Conservation (phyloP, 225 moss, liverwort and hornwort genomes). For the Neckera pumila region DNA sequence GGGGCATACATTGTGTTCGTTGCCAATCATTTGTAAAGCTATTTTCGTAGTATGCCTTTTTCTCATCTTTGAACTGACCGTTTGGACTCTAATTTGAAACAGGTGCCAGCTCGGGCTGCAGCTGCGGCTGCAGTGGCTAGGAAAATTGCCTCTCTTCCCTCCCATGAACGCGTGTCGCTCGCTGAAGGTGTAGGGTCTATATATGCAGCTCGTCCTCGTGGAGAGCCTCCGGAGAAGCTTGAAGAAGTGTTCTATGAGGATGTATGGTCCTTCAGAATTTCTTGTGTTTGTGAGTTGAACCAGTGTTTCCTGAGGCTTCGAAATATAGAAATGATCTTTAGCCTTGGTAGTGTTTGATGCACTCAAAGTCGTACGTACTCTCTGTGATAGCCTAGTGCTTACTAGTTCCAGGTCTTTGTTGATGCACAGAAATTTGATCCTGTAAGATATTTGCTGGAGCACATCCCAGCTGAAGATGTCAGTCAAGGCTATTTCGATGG, state of each 20-base stretch:
- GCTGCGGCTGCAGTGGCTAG: constrained; percentile 80
- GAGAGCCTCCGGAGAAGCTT: constrained; percentile 55
- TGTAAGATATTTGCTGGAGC: constrained; percentile 73
- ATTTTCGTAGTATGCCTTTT: neutral
- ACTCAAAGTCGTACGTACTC: neutral
- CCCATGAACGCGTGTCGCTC: constrained; percentile 59
- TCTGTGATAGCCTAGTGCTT: neutral
- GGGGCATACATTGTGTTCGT: neutral
- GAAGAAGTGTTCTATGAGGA: constrained; percentile 65
- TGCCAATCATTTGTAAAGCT: neutral
- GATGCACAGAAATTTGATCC: constrained; percentile 73
- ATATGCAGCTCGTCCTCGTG: constrained; percentile 40
- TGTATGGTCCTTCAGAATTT: constrained; percentile 19
- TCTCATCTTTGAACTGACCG: neutral
- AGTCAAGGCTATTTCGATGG: constrained; percentile 70
- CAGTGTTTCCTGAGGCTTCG: neutral
- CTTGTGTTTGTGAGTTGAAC: neutral
- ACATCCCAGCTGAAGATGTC: constrained; percentile 66
- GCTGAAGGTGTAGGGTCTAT: constrained; percentile 25
- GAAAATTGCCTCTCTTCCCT: constrained; percentile 77
- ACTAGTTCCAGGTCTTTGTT: neutral
- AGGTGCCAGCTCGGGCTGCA: constrained; percentile 91
- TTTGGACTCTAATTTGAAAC: constrained; percentile 1
- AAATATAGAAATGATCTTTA: neutral
- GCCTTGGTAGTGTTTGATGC: neutral